A percentile compares a stretch with the other conserved stretches of the same genome.
Evolutionary conservation across 306 rosid species (phyloP).

Genomic region (Urtica urens): DNA sequence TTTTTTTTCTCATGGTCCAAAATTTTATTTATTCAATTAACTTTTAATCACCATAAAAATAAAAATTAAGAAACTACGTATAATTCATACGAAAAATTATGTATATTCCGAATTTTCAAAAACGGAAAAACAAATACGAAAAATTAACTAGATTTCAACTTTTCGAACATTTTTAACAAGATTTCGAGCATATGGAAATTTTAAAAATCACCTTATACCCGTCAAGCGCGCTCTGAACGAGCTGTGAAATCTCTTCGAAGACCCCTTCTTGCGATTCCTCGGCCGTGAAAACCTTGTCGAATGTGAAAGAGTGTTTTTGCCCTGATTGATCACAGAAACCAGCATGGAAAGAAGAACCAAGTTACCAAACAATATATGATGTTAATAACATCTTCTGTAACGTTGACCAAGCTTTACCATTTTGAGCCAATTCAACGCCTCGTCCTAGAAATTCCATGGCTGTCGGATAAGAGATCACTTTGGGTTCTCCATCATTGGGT

Average conservation of each 20-base stretch:
- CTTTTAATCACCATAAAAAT: too few species aligned
- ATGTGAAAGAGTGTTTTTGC: constrained; percentile 77
- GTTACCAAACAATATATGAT: background rate
- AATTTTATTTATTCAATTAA: too few species aligned
- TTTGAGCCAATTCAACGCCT: constrained; percentile 64
- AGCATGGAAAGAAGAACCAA: constrained; percentile 9
- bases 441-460: constrained; percentile 82
- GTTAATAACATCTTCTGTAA: background rate
- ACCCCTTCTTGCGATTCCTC: constrained; percentile 75
- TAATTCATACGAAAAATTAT: too few species aligned
- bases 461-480: constrained; percentile 64
- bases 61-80: constrained; percentile 7
- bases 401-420: constrained; percentile 33
- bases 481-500: constrained; percentile 75
- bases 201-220: constrained; percentile 76
- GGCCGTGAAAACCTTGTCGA: constrained; percentile 82
- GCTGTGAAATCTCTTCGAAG: constrained; percentile 88
- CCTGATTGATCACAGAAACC: constrained; percentile 35
- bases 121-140: too few species aligned
- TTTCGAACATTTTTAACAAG: too few species aligned
- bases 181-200: background rate
- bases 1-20: too few species aligned
- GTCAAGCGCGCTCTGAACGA: constrained; percentile 97
- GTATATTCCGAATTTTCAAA: too few species aligned
- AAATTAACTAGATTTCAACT: too few species aligned